Conservation (phyloP, 2,329 filamentous ascomycete genomes). For the Tolypocladium ovalisporum region DNA sequence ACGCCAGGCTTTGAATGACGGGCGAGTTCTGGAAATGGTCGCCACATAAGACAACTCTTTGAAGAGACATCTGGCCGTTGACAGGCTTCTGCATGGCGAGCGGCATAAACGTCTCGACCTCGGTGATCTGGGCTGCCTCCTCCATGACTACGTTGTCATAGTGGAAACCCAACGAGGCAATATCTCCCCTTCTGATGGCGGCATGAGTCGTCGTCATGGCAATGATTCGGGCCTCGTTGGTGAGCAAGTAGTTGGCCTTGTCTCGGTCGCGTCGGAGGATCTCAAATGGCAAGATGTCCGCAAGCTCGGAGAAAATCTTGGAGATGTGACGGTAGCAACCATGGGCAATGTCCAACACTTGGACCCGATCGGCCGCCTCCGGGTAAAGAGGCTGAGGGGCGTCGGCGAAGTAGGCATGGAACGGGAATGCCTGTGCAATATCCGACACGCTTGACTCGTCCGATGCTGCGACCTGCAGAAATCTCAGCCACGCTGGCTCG, state of each 20-base stretch:
- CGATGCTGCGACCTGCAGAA: slow-evolving; percentile 48
- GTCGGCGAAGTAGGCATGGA: slow-evolving; percentile 76
- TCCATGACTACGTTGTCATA: slow-evolving; percentile 99
- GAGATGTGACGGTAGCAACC: slow-evolving; percentile 84
- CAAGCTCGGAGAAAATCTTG: slow-evolving; percentile 84
- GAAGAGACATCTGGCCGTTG: slow-evolving; percentile 62
- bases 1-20: slow-evolving; percentile 87
- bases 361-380: slow-evolving; percentile 49
- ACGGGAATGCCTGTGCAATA: slow-evolving; percentile 70
- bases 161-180: slow-evolving; percentile 83
- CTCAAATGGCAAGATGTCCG: slow-evolving; percentile 91
- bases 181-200: slow-evolving; percentile 85
- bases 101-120: slow-evolving; percentile 94
- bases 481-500: slow-evolving; percentile 78
- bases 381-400: slow-evolving; percentile 81
- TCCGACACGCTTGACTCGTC: slow-evolving; percentile 46
- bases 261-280: slow-evolving; percentile 80
- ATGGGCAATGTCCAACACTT: slow-evolving; percentile 62
- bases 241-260: slow-evolving; percentile 90
- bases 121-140: slow-evolving; percentile 94
- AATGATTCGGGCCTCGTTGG: slow-evolving; percentile 92
- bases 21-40: slow-evolving; percentile 97
- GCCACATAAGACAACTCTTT: slow-evolving; percentile 84
- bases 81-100: slow-evolving; percentile 79
- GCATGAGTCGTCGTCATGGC: slow-evolving; percentile 99